Evolutionary conservation across 129 eudicot genomes (phyloP).

Genomic region (sunflower (Helianthus annuus)): DNA sequence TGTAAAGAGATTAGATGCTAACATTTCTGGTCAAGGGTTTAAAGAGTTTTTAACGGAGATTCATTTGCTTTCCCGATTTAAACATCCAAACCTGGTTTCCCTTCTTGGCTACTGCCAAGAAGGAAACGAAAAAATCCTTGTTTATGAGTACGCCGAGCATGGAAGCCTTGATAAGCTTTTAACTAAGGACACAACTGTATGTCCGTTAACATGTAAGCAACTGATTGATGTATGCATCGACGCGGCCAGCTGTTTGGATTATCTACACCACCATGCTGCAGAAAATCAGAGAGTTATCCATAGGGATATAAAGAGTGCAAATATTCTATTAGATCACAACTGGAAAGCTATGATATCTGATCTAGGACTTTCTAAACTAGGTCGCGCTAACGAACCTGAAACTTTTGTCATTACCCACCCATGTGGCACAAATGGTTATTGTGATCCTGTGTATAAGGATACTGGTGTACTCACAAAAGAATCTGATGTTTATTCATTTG

Average conservation of each 20-base stretch:
- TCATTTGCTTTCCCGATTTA: not conserved
- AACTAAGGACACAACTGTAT: not conserved
- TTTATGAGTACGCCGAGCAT: not conserved
- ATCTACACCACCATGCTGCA: not conserved
- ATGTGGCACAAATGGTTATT: not conserved
- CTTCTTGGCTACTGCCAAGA: not conserved
- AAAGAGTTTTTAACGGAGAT: constrained; percentile 2
- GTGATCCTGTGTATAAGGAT: not conserved
- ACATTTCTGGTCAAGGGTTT: not conserved
- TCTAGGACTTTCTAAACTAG: constrained; percentile 13
- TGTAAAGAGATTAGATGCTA: not conserved
- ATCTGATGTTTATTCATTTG: not conserved
- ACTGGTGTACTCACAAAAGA: not conserved
- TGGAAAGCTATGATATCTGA: constrained; percentile 6
- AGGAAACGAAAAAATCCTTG: not conserved
- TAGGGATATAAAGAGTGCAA: constrained; percentile 6
- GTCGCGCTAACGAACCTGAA: not conserved
- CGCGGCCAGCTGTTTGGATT: not conserved
- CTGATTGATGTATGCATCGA: not conserved
- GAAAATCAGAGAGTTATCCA: not conserved
- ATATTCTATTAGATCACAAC: not conserved
- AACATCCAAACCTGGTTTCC: not conserved
- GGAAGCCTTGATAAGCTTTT: not conserved
- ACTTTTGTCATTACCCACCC: not conserved
- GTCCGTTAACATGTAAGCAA: not conserved